Evolutionary conservation across 768 basidiomycete genomes (phyloP), one percentile per base, ranked within the genome.

Genomic region (Crepidotus variabilis): DNA sequence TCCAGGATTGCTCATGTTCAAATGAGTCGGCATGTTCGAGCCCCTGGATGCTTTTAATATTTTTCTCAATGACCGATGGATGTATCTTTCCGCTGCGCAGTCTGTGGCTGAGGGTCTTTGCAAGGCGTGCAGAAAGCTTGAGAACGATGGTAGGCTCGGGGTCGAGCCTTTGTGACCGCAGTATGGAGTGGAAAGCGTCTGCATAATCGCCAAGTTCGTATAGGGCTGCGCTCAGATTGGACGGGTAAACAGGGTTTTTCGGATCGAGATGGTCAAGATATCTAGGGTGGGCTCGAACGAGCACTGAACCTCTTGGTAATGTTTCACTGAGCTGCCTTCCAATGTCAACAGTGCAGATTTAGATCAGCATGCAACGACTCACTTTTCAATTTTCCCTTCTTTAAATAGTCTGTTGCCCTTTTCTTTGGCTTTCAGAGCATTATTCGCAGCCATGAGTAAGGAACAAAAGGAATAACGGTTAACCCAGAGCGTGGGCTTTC

Each of bases 151-250:
- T 48, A 11, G 58, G 21, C 13, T 63, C 49, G 4, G 50, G 33
- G 18, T 56, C 51, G 0, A 57, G 56, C 2, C 28, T 50, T 55
- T 59, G 60, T 0, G 65, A 61, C 6, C 63, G 62, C 11, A 61
- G 43, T 36, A 69, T 61, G 6, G 67, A 64, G 8, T 65, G 52
- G 5, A 62, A 18, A 36, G 59, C 58, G 7, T 51, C 61, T 1
- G 34, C 23, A 46, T 69, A 70, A 47, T 67, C 61, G 1, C 68
- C 69, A 18, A 60, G 47, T 49, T 71, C 69, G 54, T n/a, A 71
- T 9, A 68, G 55, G 0, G 69, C 68, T 1, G 68, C 69, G 33
- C 68, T 71, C 43, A 69, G 57, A 51, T 70, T 70, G 11, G 67
- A 66, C 2, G 67, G 65, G 49, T 66, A 69, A 0, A 69, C 57